Base-by-base conservation (phyloP, 1,284 basidiomycete species). In the Phylloporus sp. region DNA sequence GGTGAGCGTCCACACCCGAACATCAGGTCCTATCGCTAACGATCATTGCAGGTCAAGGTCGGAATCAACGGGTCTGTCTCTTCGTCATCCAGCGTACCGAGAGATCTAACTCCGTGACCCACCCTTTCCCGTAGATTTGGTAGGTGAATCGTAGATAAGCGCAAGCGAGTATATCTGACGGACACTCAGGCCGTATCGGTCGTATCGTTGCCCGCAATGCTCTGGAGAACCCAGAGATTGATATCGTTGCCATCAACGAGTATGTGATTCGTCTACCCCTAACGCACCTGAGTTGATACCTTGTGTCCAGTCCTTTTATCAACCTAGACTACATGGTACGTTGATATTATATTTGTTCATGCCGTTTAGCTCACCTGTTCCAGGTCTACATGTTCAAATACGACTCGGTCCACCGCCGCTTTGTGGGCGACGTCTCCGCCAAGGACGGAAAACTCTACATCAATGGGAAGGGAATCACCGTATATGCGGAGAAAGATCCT, bases 311-410 rank as follows among this genome's bases (percentile, higher is more conserved):
- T 53, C 72, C 59, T 61, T 68, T 66, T 62, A 74, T 74, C n/a
- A 62, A 95, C 79, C 91, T 97, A 71, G 88, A 92, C 15, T 98
- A 98, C 88, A 96, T 97, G 95, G 95, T 90, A 54, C 47, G 79
- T 28, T 40, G 3, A n/a, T 42, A 29, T 1, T 17, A 26, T 26
- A n/a, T 2, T 39, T 29, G 26, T 51, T 22, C 18, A 2, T 29
- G 34, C 20, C 31, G 17, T 49, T 12, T 37, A 47, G 34, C 59
- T 74, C 17, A 74, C 15, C 50, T 20, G 11, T 24, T 15, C 10
- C 65, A 93, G 92, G 90, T 95, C 78, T 98, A 99, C 91, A 98
- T 99, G 96, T 98, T 98, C 94, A 98, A 98, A 88, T 98, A 92
- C 80, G 97, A 98, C 81, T 95, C 96, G 67, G 96, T 96, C 74